These are phyloP conservation scores for Ophiostoma sp. DNA, from an alignment of 2,329 filamentous ascomycete species.

Conservation along the genomic window DNA sequence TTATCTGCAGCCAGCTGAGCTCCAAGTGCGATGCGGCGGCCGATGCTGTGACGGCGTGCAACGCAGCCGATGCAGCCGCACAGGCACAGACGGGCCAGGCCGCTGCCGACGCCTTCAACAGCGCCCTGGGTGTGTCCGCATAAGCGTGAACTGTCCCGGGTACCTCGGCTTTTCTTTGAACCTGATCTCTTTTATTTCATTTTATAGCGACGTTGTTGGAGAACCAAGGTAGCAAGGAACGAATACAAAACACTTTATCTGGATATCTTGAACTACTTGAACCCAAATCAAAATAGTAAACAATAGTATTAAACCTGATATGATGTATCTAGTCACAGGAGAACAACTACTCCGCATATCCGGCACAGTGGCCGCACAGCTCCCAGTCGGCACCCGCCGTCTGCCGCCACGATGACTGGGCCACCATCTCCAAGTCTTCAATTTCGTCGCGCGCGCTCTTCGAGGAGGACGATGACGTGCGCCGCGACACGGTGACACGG, in stretches of 20 bases:
- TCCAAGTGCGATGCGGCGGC: constrained; percentile 34
- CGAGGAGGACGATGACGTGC: background rate
- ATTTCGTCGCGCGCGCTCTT: constrained; percentile 25
- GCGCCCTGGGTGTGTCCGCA: constrained; percentile 34
- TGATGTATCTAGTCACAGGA: background rate
- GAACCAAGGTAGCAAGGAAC: background rate
- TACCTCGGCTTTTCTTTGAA: background rate
- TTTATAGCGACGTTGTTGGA: background rate
- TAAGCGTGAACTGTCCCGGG: background rate
- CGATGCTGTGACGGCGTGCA: constrained; percentile 34
- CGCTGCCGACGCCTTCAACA: constrained; percentile 38
- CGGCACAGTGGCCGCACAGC: constrained; percentile 22
- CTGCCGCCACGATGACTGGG: constrained; percentile 35
- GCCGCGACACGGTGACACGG: constrained; percentile 30
- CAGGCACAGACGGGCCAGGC: constrained; percentile 33
- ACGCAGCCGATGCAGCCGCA: constrained; percentile 33
- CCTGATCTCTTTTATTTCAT: background rate
- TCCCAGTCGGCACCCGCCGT: constrained; percentile 37
- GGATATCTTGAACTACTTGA: background rate
- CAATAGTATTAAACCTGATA: background rate
- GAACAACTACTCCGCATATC: constrained; percentile 18
- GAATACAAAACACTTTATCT: background rate
- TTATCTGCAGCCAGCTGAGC: constrained; percentile 36
- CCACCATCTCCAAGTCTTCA: constrained; percentile 28
- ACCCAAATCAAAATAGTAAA: background rate